Percentiles rank a stretch among this genome's conserved stretches.
Evolutionary conservation across 2,329 filamentous ascomycete genomes (phyloP).

Genomic region (Daldinia eschscholtzii): DNA sequence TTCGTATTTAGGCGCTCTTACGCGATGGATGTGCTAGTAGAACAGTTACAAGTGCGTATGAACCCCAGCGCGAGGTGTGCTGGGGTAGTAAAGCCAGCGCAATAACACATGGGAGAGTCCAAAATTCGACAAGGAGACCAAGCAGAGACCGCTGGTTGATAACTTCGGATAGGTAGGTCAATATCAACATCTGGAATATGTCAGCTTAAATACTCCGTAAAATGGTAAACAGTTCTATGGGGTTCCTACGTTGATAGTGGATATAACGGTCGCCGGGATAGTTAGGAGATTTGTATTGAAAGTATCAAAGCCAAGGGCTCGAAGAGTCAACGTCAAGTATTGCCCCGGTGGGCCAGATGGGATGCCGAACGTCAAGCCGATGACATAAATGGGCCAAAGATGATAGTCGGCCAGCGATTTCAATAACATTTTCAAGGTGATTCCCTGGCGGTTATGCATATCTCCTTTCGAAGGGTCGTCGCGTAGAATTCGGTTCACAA

Average conservation of each 20-base stretch:
- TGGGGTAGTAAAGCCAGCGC: conserved; percentile 58
- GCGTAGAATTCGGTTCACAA: conserved; percentile 71
- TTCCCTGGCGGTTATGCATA: conserved; percentile 64
- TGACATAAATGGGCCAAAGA: conserved; percentile 67
- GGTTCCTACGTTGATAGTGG: conserved; percentile 25
- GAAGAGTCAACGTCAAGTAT: conserved; percentile 40
- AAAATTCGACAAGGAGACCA: conserved; percentile 60
- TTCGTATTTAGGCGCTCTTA: not conserved
- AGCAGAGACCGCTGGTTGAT: conserved; percentile 52
- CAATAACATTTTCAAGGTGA: conserved; percentile 63
- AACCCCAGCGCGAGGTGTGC: conserved; percentile 57
- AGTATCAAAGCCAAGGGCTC: conserved; percentile 38
- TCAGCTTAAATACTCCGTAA: not conserved
- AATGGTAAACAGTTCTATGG: too few species aligned
- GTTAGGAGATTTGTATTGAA: conserved; percentile 63
- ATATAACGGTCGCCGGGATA: conserved; percentile 61
- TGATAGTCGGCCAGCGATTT: conserved; percentile 66
- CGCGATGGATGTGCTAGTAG: conserved; percentile 17
- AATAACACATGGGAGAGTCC: conserved; percentile 65
- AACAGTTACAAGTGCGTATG: conserved; percentile 56
- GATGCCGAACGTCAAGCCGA: conserved; percentile 53
- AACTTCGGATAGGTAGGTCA: conserved; percentile 61
- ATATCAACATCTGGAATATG: conserved; percentile 57
- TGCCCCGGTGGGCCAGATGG: conserved; percentile 45
- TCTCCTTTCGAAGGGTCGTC: conserved; percentile 67